Percentiles rank a stretch among this genome's conserved stretches.
Evolutionary conservation across 2,329 filamentous ascomycete genomes (phyloP).

Genomic region (Fusarium subglutinans): DNA sequence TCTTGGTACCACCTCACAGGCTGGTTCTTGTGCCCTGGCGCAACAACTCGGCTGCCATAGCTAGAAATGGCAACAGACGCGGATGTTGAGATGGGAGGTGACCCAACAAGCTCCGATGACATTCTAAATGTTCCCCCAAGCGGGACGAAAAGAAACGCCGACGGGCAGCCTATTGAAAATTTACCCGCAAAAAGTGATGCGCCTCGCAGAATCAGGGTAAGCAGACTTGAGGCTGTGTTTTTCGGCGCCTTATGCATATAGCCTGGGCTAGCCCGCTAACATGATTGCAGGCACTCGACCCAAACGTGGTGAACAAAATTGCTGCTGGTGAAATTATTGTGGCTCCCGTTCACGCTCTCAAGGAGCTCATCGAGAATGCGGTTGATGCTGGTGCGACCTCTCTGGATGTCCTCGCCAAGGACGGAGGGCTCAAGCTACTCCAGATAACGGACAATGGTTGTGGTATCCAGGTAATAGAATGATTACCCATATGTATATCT

Average conservation of each 20-base stretch:
- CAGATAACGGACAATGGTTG: conserved; percentile 98
- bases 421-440: conserved; percentile 91
- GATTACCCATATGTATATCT: background rate
- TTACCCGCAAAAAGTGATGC: conserved; percentile 40
- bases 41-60: background rate
- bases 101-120: background rate
- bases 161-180: conserved; percentile 49
- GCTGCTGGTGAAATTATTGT: conserved; percentile 98
- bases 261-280: conserved; percentile 10
- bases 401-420: conserved; percentile 90
- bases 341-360: conserved; percentile 92
- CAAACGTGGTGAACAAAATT: conserved; percentile 97
- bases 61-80: conserved; percentile 55
- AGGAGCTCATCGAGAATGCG: conserved; percentile 96
- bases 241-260: conserved; percentile 3
- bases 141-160: conserved; percentile 62
- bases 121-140: conserved; percentile 13
- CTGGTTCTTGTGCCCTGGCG: background rate
- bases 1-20: background rate
- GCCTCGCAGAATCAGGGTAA: conserved; percentile 61
- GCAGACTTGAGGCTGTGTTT: conserved; percentile 23
- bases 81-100: conserved; percentile 30
- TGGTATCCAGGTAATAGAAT: conserved; percentile 79
- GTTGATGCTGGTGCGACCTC: conserved; percentile 96
- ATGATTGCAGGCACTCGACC: conserved; percentile 76